These are phyloP conservation scores for Melanopsichium pennsylvanicum DNA, from an alignment of 1,284 basidiomycete genomes.

Conservation along the genomic window DNA sequence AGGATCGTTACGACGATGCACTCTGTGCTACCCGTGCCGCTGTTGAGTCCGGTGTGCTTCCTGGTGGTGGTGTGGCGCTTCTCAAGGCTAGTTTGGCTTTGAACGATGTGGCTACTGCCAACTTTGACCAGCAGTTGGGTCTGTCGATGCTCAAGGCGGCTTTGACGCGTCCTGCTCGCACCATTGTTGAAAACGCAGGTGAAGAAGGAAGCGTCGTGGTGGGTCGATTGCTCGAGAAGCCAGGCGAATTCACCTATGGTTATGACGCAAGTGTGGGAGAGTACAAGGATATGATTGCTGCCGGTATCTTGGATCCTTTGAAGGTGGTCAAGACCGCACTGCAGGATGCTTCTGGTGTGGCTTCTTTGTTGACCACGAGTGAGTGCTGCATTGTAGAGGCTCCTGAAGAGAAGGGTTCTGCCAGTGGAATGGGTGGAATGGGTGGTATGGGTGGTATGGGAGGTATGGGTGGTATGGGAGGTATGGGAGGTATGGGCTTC, in stretches of 20 bases:
- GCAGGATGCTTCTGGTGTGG: slow-evolving; percentile 70
- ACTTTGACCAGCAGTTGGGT: slow-evolving; percentile 98
- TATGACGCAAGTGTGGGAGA: slow-evolving; percentile 91
- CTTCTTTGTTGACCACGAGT: slow-evolving; percentile 87
- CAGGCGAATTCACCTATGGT: slow-evolving; percentile 69
- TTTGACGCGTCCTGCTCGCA: slow-evolving; percentile 78
- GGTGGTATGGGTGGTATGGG: slow-evolving; percentile 67
- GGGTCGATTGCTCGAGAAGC: slow-evolving; percentile 70
- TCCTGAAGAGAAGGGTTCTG: slow-evolving; percentile 79
- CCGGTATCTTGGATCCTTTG: slow-evolving; percentile 80
- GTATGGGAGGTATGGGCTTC: slow-evolving; percentile 64
- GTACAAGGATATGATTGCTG: slow-evolving; percentile 92
- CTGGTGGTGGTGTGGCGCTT: slow-evolving; percentile 87
- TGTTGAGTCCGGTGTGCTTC: slow-evolving; percentile 94
- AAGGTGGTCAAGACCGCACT: slow-evolving; percentile 64
- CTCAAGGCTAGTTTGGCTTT: slow-evolving; percentile 88
- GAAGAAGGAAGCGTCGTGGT: slow-evolving; percentile 94
- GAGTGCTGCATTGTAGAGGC: slow-evolving; percentile 92
- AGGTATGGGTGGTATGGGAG: slow-evolving; percentile 65
- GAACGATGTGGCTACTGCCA: slow-evolving; percentile 78
- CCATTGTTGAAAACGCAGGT: slow-evolving; percentile 92
- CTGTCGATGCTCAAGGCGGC: slow-evolving; percentile 91
- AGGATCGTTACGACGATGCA: slow-evolving; percentile 98
- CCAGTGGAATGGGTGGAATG: slow-evolving; percentile 64
- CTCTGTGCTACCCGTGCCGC: slow-evolving; percentile 96